These are phyloP conservation scores for Colletotrichum phormii DNA, from an alignment of 2,329 filamentous ascomycete species.

Conservation along the genomic window DNA sequence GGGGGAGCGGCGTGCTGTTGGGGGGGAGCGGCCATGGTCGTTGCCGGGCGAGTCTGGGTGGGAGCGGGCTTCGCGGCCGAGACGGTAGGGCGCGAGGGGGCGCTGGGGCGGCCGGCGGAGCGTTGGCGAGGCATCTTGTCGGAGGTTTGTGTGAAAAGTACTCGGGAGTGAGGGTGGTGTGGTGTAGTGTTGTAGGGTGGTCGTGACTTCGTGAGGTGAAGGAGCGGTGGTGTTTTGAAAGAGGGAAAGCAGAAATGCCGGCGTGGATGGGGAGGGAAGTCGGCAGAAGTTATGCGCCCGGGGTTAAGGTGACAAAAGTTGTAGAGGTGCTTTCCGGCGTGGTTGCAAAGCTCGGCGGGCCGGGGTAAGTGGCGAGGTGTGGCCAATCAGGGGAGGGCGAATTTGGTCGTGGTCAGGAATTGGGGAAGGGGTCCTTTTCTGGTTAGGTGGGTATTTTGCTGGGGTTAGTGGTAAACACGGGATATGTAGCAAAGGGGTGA, in stretches of 20 bases:
- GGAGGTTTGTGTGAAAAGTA: constrained; percentile 22
- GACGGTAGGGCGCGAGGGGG: constrained; percentile 74
- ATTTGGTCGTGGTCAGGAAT: constrained; percentile 19
- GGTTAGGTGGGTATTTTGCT: not conserved
- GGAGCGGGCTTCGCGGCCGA: constrained; percentile 66
- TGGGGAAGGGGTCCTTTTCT: constrained; percentile 8
- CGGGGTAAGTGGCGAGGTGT: constrained; percentile 21
- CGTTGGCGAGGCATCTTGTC: constrained; percentile 82
- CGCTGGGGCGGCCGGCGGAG: constrained; percentile 67
- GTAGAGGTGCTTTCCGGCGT: constrained; percentile 17
- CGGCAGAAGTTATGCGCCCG: constrained; percentile 34
- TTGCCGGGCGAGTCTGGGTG: constrained; percentile 76
- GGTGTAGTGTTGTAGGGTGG: not conserved
- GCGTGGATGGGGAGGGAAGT: constrained; percentile 39
- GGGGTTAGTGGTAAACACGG: not conserved
- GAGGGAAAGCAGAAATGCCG: constrained; percentile 43
- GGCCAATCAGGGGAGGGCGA: constrained; percentile 26
- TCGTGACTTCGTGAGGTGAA: not conserved
- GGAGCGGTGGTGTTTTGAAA: constrained; percentile 18
- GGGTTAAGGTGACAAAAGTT: constrained; percentile 6
- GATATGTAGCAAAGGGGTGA: not conserved
- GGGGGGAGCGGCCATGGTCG: constrained; percentile 70
- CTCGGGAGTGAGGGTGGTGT: constrained; percentile 17
- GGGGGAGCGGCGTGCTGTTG: constrained; percentile 52
- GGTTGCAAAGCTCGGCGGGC: constrained; percentile 14